Conservation (phyloP, 352 stramenopile species). For the Phytophthora podocarpi region DNA sequence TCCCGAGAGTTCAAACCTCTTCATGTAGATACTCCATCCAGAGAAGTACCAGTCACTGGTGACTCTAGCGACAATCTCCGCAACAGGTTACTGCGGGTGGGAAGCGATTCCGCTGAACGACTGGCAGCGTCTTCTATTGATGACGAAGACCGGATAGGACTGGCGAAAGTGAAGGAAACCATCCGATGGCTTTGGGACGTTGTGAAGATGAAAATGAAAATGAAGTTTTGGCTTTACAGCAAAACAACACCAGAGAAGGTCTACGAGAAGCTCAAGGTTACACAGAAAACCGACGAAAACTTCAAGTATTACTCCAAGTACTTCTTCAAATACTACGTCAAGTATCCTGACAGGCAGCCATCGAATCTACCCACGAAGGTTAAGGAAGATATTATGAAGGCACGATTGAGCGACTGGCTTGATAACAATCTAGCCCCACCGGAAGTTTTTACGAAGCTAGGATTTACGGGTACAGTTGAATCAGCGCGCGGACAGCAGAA, state of each 20-base stretch:
- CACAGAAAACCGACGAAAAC: slow-evolving; percentile 10
- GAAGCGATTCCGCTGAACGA: background rate
- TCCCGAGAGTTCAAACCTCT: background rate
- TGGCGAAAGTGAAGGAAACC: too few relatives aligned
- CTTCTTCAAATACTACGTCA: slow-evolving; percentile 27
- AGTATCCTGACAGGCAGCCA: slow-evolving; percentile 8
- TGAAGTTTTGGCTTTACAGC: slow-evolving; percentile 13
- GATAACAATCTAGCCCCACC: slow-evolving; percentile 4
- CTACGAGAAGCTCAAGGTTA: slow-evolving; percentile 16
- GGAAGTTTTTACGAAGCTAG: slow-evolving; percentile 23
- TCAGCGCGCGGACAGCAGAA: slow-evolving; percentile 3
- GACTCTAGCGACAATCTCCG: background rate
- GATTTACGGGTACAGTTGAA: slow-evolving; percentile 1
- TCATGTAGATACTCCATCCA: too few relatives aligned
- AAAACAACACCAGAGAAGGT: slow-evolving; percentile 5
- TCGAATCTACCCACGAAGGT: slow-evolving; percentile 2
- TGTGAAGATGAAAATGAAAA: slow-evolving; percentile 12
- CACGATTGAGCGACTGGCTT: slow-evolving; percentile 5
- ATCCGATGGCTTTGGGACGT: background rate
- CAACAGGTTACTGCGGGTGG: background rate
- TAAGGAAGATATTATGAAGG: slow-evolving; percentile 16
- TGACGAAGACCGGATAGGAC: background rate
- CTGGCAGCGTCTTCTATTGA: background rate
- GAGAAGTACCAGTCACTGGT: background rate
- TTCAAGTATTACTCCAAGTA: slow-evolving; percentile 32